phyloP scores from a whole-genome alignment of 2,329 filamentous ascomycete species.

The Ophiocordyceps camponoti-saundersi region DNA sequence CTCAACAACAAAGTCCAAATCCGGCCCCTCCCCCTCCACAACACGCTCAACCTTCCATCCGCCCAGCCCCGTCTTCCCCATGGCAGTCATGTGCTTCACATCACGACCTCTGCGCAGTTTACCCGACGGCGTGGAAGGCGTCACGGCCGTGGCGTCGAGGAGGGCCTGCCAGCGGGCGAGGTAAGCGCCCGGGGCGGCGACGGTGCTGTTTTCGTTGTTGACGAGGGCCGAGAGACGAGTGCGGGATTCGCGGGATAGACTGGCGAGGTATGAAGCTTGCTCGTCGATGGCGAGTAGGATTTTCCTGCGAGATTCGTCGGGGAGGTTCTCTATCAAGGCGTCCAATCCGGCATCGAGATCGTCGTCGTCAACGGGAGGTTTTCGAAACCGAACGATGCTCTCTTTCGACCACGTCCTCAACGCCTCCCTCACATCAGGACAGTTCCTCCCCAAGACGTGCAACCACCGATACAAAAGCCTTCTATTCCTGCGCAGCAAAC shows the following conservation, averaged over 20 bases:
- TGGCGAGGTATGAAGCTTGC: constrained; percentile 41
- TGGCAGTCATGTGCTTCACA: constrained; percentile 24
- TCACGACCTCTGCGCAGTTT: constrained; percentile 35
- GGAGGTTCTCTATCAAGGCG: background rate
- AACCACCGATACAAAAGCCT: constrained; percentile 50
- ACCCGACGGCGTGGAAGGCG: constrained; percentile 36
- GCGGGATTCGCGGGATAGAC: constrained; percentile 34
- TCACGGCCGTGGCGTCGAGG: constrained; percentile 52
- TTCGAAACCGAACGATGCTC: constrained; percentile 37
- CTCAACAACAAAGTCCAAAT: background rate
- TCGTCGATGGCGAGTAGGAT: constrained; percentile 37
- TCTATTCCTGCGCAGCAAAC: constrained; percentile 47
- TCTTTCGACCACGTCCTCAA: constrained; percentile 45
- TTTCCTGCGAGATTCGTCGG: background rate
- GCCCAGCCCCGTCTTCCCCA: constrained; percentile 20
- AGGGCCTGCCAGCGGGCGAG: constrained; percentile 56
- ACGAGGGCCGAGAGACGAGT: constrained; percentile 35
- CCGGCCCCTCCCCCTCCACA: background rate
- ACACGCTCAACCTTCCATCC: background rate
- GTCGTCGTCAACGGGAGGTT: constrained; percentile 3
- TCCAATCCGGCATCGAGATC: background rate
- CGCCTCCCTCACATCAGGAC: constrained; percentile 44
- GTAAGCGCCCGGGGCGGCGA: constrained; percentile 50
- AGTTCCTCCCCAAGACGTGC: constrained; percentile 51
- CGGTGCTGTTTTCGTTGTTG: constrained; percentile 1